Conservation (phyloP, 106 monocot species). For the Platanthera guangdongensis region DNA sequence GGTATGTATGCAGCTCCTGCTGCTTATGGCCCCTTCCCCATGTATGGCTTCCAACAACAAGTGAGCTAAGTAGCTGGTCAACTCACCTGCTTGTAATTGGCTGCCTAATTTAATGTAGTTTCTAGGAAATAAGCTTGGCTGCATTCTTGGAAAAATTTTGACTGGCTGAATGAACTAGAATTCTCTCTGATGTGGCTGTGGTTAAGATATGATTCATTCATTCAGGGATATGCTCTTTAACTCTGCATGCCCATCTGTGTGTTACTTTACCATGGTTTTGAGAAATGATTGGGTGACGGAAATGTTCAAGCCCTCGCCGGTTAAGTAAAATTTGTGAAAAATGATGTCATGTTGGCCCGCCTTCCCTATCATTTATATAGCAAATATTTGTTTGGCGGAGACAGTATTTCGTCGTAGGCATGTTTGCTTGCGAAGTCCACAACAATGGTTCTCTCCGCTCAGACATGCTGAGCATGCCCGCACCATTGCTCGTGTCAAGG, state of each 20-base stretch:
- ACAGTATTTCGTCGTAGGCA: no score
- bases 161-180: neutral
- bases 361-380: no score
- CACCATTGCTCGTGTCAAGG: no score
- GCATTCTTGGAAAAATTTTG: neutral
- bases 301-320: no score
- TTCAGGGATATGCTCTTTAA: neutral
- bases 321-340: no score
- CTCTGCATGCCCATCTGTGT: neutral
- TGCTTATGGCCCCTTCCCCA: slow-evolving; percentile 2
- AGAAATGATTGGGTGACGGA: no score
- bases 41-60: slow-evolving; percentile 7
- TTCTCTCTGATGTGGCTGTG: neutral
- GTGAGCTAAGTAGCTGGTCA: neutral
- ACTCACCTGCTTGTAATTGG: neutral
- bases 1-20: neutral
- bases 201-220: slow-evolving; percentile 2
- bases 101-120: neutral
- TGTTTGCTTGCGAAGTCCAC: no score
- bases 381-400: no score
- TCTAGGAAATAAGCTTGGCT: neutral
- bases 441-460: no score
- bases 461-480: no score
- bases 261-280: no score
- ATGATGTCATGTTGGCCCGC: no score